These are phyloP conservation scores for Pochonia chlamydosporia DNA, from an alignment of 2,329 filamentous ascomycete species.

Conservation along the genomic window DNA sequence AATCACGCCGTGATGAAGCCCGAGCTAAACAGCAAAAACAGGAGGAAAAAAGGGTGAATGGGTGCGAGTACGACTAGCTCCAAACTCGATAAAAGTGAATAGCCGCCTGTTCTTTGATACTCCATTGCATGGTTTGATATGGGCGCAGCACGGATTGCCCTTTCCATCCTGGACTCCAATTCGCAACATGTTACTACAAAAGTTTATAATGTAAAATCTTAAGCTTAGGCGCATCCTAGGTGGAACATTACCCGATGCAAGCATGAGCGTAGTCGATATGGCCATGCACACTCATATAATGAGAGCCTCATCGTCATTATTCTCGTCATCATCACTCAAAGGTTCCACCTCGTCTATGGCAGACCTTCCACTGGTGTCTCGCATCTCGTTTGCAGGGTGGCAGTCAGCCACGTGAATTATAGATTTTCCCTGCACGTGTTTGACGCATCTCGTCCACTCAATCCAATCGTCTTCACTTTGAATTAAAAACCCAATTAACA, in stretches of 20 bases:
- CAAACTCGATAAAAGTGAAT: too few species aligned
- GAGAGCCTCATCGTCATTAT: slow-evolving; percentile 35
- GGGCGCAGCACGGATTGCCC: too few species aligned
- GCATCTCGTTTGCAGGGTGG: slow-evolving; percentile 52
- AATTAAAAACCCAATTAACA: slow-evolving; percentile 93
- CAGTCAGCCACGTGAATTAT: slow-evolving; percentile 79
- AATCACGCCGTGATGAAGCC: slow-evolving; percentile 54
- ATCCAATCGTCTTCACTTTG: slow-evolving; percentile 76
- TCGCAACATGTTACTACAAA: too few species aligned
- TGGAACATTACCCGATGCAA: neutral
- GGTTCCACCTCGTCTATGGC: slow-evolving; percentile 88
- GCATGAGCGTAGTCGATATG: neutral
- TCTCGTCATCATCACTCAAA: slow-evolving; percentile 73
- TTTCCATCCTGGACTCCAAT: too few species aligned
- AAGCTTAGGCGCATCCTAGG: too few species aligned
- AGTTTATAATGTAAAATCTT: too few species aligned
- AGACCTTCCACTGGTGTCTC: slow-evolving; percentile 54
- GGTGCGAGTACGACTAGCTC: too few species aligned
- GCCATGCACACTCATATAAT: neutral
- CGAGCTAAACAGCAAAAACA: slow-evolving; percentile 25
- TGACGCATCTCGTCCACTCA: slow-evolving; percentile 72
- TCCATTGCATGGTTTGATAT: too few species aligned
- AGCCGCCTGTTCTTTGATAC: too few species aligned
- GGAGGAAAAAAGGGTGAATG: slow-evolving; percentile 21
- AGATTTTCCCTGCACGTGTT: slow-evolving; percentile 70